Percentiles rank a stretch among this genome's conserved stretches.
Conservation (phyloP, 1,284 basidiomycete species). For the Marasmius fiardii region DNA sequence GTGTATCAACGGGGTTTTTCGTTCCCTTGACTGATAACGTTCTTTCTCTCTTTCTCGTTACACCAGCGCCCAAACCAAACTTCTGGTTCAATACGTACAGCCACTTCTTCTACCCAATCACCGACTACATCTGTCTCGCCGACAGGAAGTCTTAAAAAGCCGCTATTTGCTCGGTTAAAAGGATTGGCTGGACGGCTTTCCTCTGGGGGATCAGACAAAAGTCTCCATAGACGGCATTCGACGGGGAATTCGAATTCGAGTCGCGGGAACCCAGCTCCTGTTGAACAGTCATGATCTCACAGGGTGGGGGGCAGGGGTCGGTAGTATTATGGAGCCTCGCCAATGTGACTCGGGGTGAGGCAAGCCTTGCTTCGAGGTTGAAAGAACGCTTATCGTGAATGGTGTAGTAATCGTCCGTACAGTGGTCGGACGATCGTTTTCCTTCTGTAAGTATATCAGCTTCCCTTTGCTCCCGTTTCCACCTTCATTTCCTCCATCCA, state of each 20-base stretch:
- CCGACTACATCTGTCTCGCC: slow-evolving; percentile 36
- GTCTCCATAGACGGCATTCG: slow-evolving; percentile 43
- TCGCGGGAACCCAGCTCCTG: neutral
- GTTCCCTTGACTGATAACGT: slow-evolving; percentile 11
- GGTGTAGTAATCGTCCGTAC: too few relatives aligned
- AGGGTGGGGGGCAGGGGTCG: neutral
- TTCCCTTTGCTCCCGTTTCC: too few relatives aligned
- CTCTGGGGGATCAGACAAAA: slow-evolving; percentile 32
- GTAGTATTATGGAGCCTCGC: neutral
- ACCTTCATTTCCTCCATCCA: too few relatives aligned
- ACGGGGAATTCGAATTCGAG: slow-evolving; percentile 28
- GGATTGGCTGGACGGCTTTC: slow-evolving; percentile 39
- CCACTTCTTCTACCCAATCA: slow-evolving; percentile 49
- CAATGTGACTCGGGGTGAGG: neutral
- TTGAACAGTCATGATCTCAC: neutral
- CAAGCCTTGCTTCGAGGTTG: neutral
- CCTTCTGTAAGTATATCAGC: too few relatives aligned
- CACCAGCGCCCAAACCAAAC: slow-evolving; percentile 30
- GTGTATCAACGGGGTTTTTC: slow-evolving; percentile 29
- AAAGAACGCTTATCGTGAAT: too few relatives aligned
- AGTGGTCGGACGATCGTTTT: too few relatives aligned
- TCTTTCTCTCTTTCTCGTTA: slow-evolving; percentile 23
- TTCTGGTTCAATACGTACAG: slow-evolving; percentile 44
- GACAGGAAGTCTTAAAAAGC: slow-evolving; percentile 34
- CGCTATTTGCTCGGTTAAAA: slow-evolving; percentile 47